Evolutionary conservation across 495 filamentous ascomycete species (phyloP).

Genomic region (Talaromyces nanjingensis): DNA sequence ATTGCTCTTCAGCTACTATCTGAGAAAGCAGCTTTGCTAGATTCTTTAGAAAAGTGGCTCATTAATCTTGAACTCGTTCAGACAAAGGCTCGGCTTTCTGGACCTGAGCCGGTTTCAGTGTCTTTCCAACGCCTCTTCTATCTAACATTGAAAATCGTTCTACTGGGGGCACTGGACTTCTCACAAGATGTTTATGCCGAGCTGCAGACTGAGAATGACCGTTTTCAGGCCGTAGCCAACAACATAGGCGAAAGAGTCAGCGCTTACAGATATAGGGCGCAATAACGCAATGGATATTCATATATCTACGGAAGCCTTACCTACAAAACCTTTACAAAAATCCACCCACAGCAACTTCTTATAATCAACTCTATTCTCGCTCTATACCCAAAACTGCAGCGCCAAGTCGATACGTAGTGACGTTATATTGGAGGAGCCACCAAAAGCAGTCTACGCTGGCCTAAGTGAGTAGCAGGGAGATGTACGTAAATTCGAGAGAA

Average conservation of each 20-base stretch:
- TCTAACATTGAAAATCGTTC: constrained; percentile 26
- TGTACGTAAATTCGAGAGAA: background rate
- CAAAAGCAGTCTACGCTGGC: background rate
- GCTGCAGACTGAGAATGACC: constrained; percentile 24
- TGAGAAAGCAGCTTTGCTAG: constrained; percentile 24
- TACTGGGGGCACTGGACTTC: constrained; percentile 24
- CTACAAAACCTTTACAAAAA: background rate
- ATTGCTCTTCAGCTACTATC: constrained; percentile 24
- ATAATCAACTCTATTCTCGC: background rate
- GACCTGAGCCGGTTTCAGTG: constrained; percentile 25
- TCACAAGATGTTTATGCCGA: constrained; percentile 21
- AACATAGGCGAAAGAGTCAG: constrained; percentile 22
- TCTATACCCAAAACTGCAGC: background rate
- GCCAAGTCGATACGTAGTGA: background rate
- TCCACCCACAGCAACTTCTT: background rate
- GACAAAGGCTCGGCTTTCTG: constrained; percentile 11
- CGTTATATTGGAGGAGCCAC: background rate
- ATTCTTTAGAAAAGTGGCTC: constrained; percentile 27
- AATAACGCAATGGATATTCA: constrained; percentile 13
- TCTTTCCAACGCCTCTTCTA: constrained; percentile 29
- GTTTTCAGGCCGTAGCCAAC: constrained; percentile 23
- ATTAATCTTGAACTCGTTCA: constrained; percentile 23
- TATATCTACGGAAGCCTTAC: background rate
- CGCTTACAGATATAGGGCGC: constrained; percentile 16
- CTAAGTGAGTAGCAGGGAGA: background rate